Percentiles rank a stretch among this genome's conserved stretches.
These are phyloP conservation scores for Aspergillus flavus DNA, from an alignment of 2,329 filamentous ascomycete genomes.

Conservation along the genomic window DNA sequence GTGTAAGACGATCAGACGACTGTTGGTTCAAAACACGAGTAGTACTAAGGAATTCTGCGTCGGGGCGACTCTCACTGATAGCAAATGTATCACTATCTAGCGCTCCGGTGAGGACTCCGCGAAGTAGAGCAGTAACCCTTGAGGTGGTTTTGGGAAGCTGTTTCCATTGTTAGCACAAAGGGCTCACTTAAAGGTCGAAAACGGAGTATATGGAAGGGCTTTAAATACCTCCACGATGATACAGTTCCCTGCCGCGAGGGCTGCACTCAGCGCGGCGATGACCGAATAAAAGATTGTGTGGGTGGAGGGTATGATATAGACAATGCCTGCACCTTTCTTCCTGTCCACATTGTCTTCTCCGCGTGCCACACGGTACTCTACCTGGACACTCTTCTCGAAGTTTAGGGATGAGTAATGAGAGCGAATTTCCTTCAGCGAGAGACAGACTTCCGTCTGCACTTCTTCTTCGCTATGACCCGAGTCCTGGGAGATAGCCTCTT, in stretches of 20 bases:
- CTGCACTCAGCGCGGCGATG: constrained; percentile 48
- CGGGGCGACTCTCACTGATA: constrained; percentile 40
- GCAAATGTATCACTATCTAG: constrained; percentile 55
- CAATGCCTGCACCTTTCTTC: constrained; percentile 26
- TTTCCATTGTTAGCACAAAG: constrained; percentile 21
- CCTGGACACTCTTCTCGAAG: constrained; percentile 9
- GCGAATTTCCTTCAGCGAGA: constrained; percentile 31
- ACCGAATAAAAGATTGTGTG: constrained; percentile 55
- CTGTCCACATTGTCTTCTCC: constrained; percentile 22
- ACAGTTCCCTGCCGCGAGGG: constrained; percentile 56
- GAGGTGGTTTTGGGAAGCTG: constrained; percentile 31
- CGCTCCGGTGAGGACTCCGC: constrained; percentile 27
- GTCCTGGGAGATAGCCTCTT: constrained; percentile 36
- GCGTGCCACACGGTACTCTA: constrained; percentile 27
- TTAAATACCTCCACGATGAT: constrained; percentile 49
- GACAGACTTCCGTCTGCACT: constrained; percentile 30
- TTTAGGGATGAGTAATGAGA: constrained; percentile 27
- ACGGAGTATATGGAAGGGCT: too few relatives aligned
- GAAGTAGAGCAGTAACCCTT: constrained; percentile 25
- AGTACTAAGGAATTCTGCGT: constrained; percentile 31
- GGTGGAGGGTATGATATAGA: constrained; percentile 51
- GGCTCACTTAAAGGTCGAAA: too few relatives aligned
- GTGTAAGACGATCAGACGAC: neutral
- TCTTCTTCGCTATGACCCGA: constrained; percentile 34
- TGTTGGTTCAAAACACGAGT: constrained; percentile 19